Evolutionary conservation across 768 basidiomycete species (phyloP), one percentile per base, ranked within the genome.

Genomic region (Xanthoconium stramineum): DNA sequence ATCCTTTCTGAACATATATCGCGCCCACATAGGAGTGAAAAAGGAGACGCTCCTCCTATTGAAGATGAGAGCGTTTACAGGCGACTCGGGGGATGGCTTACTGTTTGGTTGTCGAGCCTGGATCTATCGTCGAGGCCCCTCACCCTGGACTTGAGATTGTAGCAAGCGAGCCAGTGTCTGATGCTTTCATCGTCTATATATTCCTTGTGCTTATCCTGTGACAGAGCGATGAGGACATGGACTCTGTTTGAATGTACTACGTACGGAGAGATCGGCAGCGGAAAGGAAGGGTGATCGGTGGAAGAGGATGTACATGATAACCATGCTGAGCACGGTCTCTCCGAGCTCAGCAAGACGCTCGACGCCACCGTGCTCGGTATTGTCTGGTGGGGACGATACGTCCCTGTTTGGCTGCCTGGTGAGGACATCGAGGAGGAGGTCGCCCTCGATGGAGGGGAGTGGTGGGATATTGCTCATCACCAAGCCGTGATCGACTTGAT

Each of bases 11-110:
- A n/a, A 79, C 73, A 66, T 80, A 85, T 13, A 86, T 68, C n/a
- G 85, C 88, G 10, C 85, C 88, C 13, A 88, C 73, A 59, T 87
- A 88, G 19, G 80, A 80, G 61, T 80, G 63, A 59, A 86, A 86
- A 47, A 84, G 78, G 43, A 68, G 71, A 29, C 74, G 74, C 52
- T 81, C 78, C 69, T 84, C 84, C 86, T 88, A 58, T 17, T 33
- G 35, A 50, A 29, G 40, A 47, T 61, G 59, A 53, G 35, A 36
- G 48, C 46, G 38, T 52, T 50, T 44, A 12, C 35, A 14, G 29
- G 38, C 17, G 33, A 47, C 14, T 2, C 28, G 24, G 9, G 28
- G 20, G 32, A 17, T 9, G 13, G 17, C 59, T 51, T 61, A 78
- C 80, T 32, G 71, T 60, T 3, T 78, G 71, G 1, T 69, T 61